These are phyloP conservation scores for Amyloporia xantha DNA, from an alignment of 768 basidiomycete species.

Conservation along the genomic window DNA sequence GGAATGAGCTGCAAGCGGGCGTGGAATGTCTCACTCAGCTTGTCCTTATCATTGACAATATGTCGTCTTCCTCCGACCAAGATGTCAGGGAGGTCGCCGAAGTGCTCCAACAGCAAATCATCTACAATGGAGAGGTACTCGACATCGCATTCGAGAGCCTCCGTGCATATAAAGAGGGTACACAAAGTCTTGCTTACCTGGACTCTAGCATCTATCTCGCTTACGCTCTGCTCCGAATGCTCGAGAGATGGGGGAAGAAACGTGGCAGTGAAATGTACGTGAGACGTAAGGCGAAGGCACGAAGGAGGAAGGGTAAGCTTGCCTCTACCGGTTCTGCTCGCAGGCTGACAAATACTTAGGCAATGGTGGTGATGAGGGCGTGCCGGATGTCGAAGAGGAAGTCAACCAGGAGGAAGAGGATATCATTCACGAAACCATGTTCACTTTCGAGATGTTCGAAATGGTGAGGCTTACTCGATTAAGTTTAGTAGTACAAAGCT, in stretches of 20 bases:
- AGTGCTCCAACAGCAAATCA: slow-evolving; percentile 79
- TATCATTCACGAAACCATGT: slow-evolving; percentile 74
- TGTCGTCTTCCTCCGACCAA: slow-evolving; percentile 43
- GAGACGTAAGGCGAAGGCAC: slow-evolving; percentile 48
- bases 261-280: slow-evolving; percentile 69
- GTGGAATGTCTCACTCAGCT: slow-evolving; percentile 92
- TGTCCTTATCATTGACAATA: slow-evolving; percentile 79
- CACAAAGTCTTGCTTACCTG: slow-evolving; percentile 74
- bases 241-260: slow-evolving; percentile 83
- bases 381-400: slow-evolving; percentile 64
- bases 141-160: slow-evolving; percentile 81
- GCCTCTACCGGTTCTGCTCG: slow-evolving; percentile 14
- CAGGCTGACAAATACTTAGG: slow-evolving; percentile 22
- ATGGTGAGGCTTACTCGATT: slow-evolving; percentile 44
- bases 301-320: slow-evolving; percentile 30
- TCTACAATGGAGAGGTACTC: slow-evolving; percentile 93
- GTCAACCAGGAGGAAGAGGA: slow-evolving; percentile 56
- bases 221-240: slow-evolving; percentile 79
- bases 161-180: slow-evolving; percentile 71
- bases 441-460: slow-evolving; percentile 90
- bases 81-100: slow-evolving; percentile 68
- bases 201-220: slow-evolving; percentile 81
- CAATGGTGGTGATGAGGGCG: slow-evolving; percentile 49
- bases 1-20: slow-evolving; percentile 92
- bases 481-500: slow-evolving; percentile 52